phyloP scores from a whole-genome alignment of 352 stramenopile genomes.

The Blastocystis sp. region DNA sequence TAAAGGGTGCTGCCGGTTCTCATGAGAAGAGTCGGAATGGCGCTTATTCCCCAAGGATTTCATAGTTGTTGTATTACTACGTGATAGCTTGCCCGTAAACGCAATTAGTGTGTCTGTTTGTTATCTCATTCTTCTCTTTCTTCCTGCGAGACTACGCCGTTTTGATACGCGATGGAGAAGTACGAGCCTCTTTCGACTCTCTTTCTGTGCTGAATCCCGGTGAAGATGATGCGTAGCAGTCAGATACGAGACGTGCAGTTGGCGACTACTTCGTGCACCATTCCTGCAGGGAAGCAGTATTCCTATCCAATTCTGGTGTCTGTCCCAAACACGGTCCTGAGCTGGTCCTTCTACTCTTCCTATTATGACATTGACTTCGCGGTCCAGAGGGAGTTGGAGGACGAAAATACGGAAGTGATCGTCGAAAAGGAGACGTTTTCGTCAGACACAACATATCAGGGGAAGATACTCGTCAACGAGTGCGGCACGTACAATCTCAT shows the following conservation, averaged over 20 bases:
- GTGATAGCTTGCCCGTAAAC: neutral
- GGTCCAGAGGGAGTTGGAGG: neutral
- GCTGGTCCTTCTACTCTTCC: neutral
- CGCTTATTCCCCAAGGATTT: conserved; percentile 33
- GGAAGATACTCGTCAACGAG: neutral
- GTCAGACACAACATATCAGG: neutral
- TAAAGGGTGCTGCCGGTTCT: neutral
- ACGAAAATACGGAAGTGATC: conserved; percentile 2
- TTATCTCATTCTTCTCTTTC: neutral
- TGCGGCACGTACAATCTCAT: conserved; percentile 3
- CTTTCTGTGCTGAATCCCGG: neutral
- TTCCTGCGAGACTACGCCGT: neutral
- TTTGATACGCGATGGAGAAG: neutral
- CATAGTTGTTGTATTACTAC: conserved; percentile 2
- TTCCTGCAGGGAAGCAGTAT: neutral
- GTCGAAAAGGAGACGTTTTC: neutral
- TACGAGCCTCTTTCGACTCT: neutral
- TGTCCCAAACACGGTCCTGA: neutral
- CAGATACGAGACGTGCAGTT: neutral
- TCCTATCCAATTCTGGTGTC: neutral
- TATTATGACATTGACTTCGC: conserved; percentile 32
- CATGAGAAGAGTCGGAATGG: neutral
- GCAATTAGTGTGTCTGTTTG: neutral
- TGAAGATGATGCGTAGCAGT: neutral
- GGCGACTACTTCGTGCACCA: neutral